Base-by-base conservation (phyloP, 805 yeast genomes). In the Komagataella pastoris region DNA sequence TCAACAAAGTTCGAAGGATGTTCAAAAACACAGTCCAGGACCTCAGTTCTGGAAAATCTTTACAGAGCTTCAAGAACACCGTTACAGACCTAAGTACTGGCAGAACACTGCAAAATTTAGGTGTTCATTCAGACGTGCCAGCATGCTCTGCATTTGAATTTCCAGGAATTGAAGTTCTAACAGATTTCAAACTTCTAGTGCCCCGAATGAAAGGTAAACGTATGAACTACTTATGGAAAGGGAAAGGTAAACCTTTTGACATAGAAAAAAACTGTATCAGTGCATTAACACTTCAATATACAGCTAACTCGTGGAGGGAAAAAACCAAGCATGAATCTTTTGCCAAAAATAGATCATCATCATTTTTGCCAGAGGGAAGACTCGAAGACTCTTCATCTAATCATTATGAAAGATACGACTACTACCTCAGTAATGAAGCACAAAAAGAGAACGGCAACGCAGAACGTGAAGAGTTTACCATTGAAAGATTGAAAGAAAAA, bases 211-310 rank as follows among this genome's bases (percentile, higher is more conserved):
- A 54, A 46, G 69, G 71, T 12, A 64, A 59, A 47, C 55, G 68
- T 46, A 54, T 67, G 50, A 65, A 65, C 6, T 69, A 71, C 51
- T 55, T 77, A 17, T 81, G 82, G 78, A 66, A 65, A 47, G 79
- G 76, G 3, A 76, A 74, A 57, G 84, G 81, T 4, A 61, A 65
- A 47, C 64, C 66, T 24, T 59, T 68, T 17, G 68, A 70, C 49
- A 49, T 68, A 14, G 59, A 61, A 4, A 57, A 54, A 24, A 49
- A 51, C 21, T 56, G 62, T 3, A 50, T 65, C 8, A 40, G 49
- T 7, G 40, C 40, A 12, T 17, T 44, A 8, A 45, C 49, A 14
- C 49, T 51, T 14, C 40, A 30, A 30, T 30, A 10, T 30, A 30
- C 40, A 3, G 40, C 40, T 30, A 30, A 30, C 7, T 30, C 40